Conservation (phyloP, 768 basidiomycete species). For the Glaciozyma antarctica region DNA sequence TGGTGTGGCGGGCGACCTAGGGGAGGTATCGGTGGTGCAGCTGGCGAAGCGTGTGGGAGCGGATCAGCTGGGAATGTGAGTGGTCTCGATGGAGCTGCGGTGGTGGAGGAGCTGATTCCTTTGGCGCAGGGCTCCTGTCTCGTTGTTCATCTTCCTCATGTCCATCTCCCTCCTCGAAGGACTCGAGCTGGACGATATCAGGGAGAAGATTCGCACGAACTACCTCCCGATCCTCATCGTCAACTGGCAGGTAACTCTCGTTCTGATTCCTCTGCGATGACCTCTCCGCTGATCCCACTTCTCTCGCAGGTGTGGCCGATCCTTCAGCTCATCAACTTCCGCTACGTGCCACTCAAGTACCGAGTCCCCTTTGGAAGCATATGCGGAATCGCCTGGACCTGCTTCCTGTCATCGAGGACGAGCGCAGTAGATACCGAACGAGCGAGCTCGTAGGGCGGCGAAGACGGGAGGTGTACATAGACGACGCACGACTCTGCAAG, state of each 20-base stretch:
- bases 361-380: constrained; percentile 24
- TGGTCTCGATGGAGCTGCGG: neutral
- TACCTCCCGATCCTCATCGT: constrained; percentile 25
- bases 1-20: neutral
- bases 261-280: neutral
- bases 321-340: constrained; percentile 30
- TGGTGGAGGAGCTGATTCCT: neutral
- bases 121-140: constrained; percentile 23
- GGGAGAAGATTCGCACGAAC: constrained; percentile 17
- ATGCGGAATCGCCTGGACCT: constrained; percentile 5
- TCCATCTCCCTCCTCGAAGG: constrained; percentile 29
- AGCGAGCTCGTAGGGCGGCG: too few relatives aligned
- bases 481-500: too few relatives aligned
- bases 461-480: too few relatives aligned
- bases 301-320: constrained; percentile 26
- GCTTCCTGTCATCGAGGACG: neutral
- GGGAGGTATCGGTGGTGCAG: neutral
- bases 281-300: neutral
- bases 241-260: constrained; percentile 27
- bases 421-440: too few relatives aligned
- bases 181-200: constrained; percentile 13
- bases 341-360: constrained; percentile 24
- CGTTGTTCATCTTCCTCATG: constrained; percentile 31
- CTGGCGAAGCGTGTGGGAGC: constrained; percentile 28
- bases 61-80: constrained; percentile 29